Conservation (phyloP, 805 yeast species). For the Cyberlindnera petersonii region DNA sequence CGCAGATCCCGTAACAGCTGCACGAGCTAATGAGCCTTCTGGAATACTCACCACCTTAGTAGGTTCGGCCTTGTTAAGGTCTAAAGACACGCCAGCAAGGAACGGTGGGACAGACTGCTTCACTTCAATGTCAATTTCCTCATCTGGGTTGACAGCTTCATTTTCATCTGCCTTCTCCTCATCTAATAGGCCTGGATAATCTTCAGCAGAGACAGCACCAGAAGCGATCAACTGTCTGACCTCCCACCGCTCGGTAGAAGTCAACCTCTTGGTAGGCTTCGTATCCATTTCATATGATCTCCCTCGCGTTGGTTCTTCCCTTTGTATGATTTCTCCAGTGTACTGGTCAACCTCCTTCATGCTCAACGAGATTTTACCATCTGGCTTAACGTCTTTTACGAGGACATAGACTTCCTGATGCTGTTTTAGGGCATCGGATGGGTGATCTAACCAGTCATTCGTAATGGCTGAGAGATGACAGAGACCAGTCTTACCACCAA, state of each 20-base stretch:
- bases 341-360: slow-evolving; percentile 72
- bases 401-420: slow-evolving; percentile 66
- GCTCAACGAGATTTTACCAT: slow-evolving; percentile 51
- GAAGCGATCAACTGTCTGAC: slow-evolving; percentile 75
- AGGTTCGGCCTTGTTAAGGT: slow-evolving; percentile 39
- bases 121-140: slow-evolving; percentile 69
- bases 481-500: slow-evolving; percentile 48
- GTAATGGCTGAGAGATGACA: slow-evolving; percentile 75
- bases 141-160: slow-evolving; percentile 24
- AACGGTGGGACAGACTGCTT: slow-evolving; percentile 69
- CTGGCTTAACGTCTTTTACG: slow-evolving; percentile 43
- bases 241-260: slow-evolving; percentile 93
- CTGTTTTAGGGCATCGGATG: slow-evolving; percentile 51
- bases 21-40: slow-evolving; percentile 72
- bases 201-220: slow-evolving; percentile 65
- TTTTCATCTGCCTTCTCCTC: slow-evolving; percentile 29
- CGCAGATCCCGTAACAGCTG: slow-evolving; percentile 71
- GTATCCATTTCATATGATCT: background rate
- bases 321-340: slow-evolving; percentile 45
- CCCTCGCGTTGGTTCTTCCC: slow-evolving; percentile 9
- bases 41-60: slow-evolving; percentile 64
- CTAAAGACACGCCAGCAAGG: slow-evolving; percentile 49
- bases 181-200: slow-evolving; percentile 60
- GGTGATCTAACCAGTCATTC: slow-evolving; percentile 46
- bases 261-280: slow-evolving; percentile 36